phyloP scores from a whole-genome alignment of 768 basidiomycete species.

The Fomitopsis serialis region DNA sequence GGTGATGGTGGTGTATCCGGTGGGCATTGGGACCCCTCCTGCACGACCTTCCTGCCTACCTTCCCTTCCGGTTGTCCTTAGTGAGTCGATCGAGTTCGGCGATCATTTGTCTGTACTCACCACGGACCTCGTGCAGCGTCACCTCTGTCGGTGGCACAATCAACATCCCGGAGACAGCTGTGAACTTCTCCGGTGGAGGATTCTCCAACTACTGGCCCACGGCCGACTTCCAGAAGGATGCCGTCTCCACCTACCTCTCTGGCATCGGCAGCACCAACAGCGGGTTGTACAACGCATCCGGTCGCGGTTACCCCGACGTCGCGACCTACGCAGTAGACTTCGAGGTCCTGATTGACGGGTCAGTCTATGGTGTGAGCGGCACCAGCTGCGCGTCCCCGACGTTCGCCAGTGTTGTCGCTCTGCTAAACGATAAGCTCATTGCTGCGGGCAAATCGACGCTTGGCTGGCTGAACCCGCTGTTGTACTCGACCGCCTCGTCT shows the following conservation, averaged over 20 bases:
- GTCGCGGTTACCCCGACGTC: slow-evolving; percentile 43
- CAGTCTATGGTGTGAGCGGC: slow-evolving; percentile 18
- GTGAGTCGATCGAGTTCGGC: slow-evolving; percentile 15
- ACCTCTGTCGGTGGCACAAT: slow-evolving; percentile 67
- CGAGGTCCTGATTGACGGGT: slow-evolving; percentile 18
- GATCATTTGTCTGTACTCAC: not conserved
- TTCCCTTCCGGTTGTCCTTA: slow-evolving; percentile 51
- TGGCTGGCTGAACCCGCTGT: slow-evolving; percentile 31
- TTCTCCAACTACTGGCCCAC: slow-evolving; percentile 60
- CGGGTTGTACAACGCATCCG: slow-evolving; percentile 24
- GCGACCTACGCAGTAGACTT: slow-evolving; percentile 30
- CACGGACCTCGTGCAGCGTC: slow-evolving; percentile 21
- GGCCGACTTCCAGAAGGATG: slow-evolving; percentile 47
- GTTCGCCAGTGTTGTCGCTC: slow-evolving; percentile 27
- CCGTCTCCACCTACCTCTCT: slow-evolving; percentile 39
- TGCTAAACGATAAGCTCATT: slow-evolving; percentile 28
- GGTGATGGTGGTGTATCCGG: slow-evolving; percentile 49
- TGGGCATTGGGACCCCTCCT: slow-evolving; percentile 51
- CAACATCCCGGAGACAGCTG: slow-evolving; percentile 44
- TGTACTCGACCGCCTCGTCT: slow-evolving; percentile 19
- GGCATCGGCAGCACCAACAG: slow-evolving; percentile 46
- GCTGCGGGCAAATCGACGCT: slow-evolving; percentile 23
- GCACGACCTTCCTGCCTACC: slow-evolving; percentile 38
- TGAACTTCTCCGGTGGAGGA: slow-evolving; percentile 61
- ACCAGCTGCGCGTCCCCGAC: slow-evolving; percentile 30